Evolutionary conservation across 2,329 filamentous ascomycete species (phyloP), one percentile per base, ranked within the genome.

Genomic region (Alternaria triticina): DNA sequence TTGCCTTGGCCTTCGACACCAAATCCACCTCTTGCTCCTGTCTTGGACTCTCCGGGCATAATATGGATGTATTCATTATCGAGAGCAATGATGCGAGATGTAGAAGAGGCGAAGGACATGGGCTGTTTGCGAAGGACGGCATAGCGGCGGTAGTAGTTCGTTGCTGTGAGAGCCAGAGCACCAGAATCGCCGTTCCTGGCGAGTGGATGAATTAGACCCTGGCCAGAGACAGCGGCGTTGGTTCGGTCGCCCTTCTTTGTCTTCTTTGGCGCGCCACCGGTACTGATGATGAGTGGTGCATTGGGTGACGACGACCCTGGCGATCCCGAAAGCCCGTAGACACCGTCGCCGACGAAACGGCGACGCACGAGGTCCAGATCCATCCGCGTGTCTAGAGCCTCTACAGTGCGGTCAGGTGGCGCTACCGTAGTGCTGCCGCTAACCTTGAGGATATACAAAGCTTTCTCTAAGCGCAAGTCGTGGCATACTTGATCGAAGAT

Each of bases 11-110:
- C 71, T 30, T 73, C 70, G 10, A 69, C 28, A 3, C 65, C 67
- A 15, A 65, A 67, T 2, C 66, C 66, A 5, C 63, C 61, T 1
- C 69, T 61, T 1, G 57, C 65, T 4, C 69, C 68, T 75, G 91
- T 92, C 40, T 89, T 89, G 15, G 73, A 73, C 25, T 82, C 81
- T 6, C 81, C 81, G 3, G 92, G 91, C 86, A 93, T 90, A 71
- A 96, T 93, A 79, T 95, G 92, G 65, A 96, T 88, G 77, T 94
- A 96, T 77, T 96, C 93, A 63, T 91, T 91, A 71, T 95, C 92
- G 68, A 96, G 92, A 50, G 91, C 89, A 45, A 96, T 83, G 10
- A 93, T 87, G 61, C 91, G 88, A 71, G 94, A 91, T 64, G 92
- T 91, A 73, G 91, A 87, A 5, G 88, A 89, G 45, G 92, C 89